Conservation (phyloP, 1,284 basidiomycete species). For the Chondrostereum purpureum region DNA sequence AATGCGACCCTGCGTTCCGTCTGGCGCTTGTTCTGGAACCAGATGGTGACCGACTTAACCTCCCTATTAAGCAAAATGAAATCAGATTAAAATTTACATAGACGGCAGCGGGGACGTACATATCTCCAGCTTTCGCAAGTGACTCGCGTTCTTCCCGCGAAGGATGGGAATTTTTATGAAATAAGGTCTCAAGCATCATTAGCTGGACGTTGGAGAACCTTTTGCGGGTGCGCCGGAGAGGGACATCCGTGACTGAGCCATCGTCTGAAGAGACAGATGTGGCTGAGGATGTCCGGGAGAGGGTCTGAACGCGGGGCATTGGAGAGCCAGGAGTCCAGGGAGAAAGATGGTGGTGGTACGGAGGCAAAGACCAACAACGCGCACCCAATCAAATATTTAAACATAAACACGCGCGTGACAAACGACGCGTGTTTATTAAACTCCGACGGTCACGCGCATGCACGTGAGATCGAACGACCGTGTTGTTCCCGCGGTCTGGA, state of each 20-base stretch:
- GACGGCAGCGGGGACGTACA: conserved; percentile 38
- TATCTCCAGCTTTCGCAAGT: conserved; percentile 49
- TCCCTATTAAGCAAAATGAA: conserved; percentile 39
- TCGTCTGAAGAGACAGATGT: conserved; percentile 39
- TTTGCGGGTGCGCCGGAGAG: conserved; percentile 50
- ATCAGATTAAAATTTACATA: conserved; percentile 11
- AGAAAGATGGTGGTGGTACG: neutral
- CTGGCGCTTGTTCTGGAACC: conserved; percentile 80
- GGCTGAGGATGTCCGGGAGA: conserved; percentile 41
- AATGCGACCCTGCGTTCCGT: conserved; percentile 61
- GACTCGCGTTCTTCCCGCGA: conserved; percentile 64
- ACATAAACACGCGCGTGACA: neutral
- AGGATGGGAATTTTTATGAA: conserved; percentile 62
- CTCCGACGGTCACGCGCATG: no score
- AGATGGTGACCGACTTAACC: conserved; percentile 70
- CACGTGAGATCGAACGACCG: no score
- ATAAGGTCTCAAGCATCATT: conserved; percentile 65
- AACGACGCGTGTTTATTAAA: neutral
- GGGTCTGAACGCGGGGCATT: conserved; percentile 19
- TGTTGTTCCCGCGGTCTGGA: no score
- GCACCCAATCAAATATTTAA: neutral
- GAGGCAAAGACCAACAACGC: neutral
- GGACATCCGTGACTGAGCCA: conserved; percentile 18
- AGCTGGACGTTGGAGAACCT: conserved; percentile 64
- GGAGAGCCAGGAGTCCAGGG: no score